Evolutionary conservation across 352 stramenopile genomes (phyloP), one percentile per base, ranked within the genome.

Genomic region (Pythium biforme): DNA sequence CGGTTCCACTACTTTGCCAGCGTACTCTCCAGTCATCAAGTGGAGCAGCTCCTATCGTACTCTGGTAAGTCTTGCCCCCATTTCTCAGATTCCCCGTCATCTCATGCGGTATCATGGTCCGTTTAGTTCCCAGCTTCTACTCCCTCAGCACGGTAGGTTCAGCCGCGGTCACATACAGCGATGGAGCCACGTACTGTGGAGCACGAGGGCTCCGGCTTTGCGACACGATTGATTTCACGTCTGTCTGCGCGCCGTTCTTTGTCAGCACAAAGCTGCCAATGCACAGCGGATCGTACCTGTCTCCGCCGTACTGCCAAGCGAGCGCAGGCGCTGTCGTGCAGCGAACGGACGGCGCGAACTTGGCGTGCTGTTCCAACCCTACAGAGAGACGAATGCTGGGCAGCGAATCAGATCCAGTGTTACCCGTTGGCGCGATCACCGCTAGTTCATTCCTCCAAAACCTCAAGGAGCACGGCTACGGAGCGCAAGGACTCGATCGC

Each of bases 1-100:
- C 63, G 69, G 1, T 74, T 86, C 51, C 73, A 83, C 17, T 88
- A 69, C 37, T 75, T 84, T 48, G 27, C 73, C 23, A 70, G 59
- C 15, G 66, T 69, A 17, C 69, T 88, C 15, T 70, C 74, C 1
- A 11, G 50, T 11, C 27, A 66, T 23, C 68, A 88, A 66, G 52
- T 86, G 2, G 26, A 70, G 34, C 64, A 76, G 37, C 64, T 86
- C 4, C 22, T 64, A 22, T 66, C 71, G 22, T 81, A 76, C 25
- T 77, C 75, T 60, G 78, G 78, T 88, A 70, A 25, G 56, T 56
- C n/a, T 19, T 25, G 14, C 31, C 31, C 4, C 31, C 1, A n/a
- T n/a, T n/a, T n/a, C n/a, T n/a, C n/a, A n/a, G n/a, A n/a, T n/a
- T n/a, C n/a, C n/a, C n/a, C n/a, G n/a, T n/a, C n/a, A n/a, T n/a